Percentiles rank a stretch among this genome's conserved stretches.
These are phyloP conservation scores for Fragilaria crotonensis DNA, from an alignment of 108 stramenopile species.

Conservation along the genomic window DNA sequence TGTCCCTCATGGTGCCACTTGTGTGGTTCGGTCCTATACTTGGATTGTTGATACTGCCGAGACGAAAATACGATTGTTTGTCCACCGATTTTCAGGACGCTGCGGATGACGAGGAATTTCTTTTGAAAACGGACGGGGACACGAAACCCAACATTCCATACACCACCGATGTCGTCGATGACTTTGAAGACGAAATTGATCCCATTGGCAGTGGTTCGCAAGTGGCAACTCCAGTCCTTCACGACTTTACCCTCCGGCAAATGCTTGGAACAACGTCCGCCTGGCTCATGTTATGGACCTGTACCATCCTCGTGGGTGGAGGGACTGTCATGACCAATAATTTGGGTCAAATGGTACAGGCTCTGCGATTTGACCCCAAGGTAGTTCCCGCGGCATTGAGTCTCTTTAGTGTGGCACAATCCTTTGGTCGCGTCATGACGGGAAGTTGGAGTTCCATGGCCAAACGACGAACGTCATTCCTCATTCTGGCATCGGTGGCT, in stretches of 20 bases:
- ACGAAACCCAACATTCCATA: too few species aligned
- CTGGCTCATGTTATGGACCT: conserved; percentile 76
- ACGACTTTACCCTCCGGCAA: conserved; percentile 48
- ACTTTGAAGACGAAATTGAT: conserved; percentile 7
- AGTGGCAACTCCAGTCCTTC: not conserved
- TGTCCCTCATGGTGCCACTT: conserved; percentile 40
- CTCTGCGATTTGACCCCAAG: conserved; percentile 46
- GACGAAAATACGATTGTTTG: not conserved
- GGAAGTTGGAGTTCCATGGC: conserved; percentile 60
- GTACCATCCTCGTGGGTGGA: conserved; percentile 62
- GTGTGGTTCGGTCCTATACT: conserved; percentile 65
- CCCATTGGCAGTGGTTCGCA: not conserved
- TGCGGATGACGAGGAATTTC: conserved; percentile 20
- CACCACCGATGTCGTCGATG: not conserved
- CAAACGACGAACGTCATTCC: conserved; percentile 63
- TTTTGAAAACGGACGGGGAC: not conserved
- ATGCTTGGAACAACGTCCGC: conserved; percentile 64
- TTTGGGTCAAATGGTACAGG: conserved; percentile 80
- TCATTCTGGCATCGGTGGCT: conserved; percentile 56
- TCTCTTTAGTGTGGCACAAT: conserved; percentile 77
- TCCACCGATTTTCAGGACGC: not conserved
- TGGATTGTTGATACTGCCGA: conserved; percentile 27
- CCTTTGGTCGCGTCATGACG: conserved; percentile 58
- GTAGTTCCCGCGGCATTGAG: conserved; percentile 60
- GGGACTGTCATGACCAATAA: conserved; percentile 83